These are phyloP conservation scores for Eleusine indica DNA, from an alignment of 176 grass and related monocot species.

Conservation along the genomic window DNA sequence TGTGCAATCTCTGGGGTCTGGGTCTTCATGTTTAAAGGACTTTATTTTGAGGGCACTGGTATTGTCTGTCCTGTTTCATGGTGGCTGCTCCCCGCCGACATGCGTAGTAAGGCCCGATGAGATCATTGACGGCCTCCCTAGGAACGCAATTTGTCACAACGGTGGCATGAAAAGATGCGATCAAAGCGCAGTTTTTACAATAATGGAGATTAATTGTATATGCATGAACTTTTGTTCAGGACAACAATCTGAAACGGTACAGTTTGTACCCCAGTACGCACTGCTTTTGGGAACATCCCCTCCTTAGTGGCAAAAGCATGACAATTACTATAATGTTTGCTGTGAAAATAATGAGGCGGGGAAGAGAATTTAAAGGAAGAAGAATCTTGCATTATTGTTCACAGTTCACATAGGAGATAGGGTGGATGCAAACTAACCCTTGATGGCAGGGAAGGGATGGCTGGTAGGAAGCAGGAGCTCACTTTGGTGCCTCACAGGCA, in stretches of 20 bases:
- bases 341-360: slow-evolving; percentile 12
- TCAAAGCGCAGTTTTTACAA: not conserved
- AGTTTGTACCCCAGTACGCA: slow-evolving; percentile 25
- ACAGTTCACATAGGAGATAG: slow-evolving; percentile 46
- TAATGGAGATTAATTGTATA: not conserved
- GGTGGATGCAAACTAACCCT: slow-evolving; percentile 50
- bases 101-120: slow-evolving; percentile 16
- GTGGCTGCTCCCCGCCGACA: slow-evolving; percentile 27
- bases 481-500: slow-evolving; percentile 58
- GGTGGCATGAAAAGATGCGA: slow-evolving; percentile 34
- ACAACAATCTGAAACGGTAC: slow-evolving; percentile 43
- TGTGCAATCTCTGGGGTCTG: slow-evolving; percentile 10
- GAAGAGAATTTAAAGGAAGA: slow-evolving; percentile 30
- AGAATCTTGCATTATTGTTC: slow-evolving; percentile 55
- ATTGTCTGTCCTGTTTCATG: slow-evolving; percentile 23
- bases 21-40: slow-evolving; percentile 30
- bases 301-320: slow-evolving; percentile 21
- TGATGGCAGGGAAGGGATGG: slow-evolving; percentile 45
- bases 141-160: not conserved
- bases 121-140: not conserved
- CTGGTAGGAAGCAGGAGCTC: slow-evolving; percentile 66
- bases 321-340: slow-evolving; percentile 2
- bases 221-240: slow-evolving; percentile 33
- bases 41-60: slow-evolving; percentile 6
- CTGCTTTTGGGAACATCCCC: slow-evolving; percentile 45